Percentiles rank a stretch among this genome's conserved stretches.
Conservation (phyloP, 805 yeast genomes). For the Kodamaea lidongshanica region DNA sequence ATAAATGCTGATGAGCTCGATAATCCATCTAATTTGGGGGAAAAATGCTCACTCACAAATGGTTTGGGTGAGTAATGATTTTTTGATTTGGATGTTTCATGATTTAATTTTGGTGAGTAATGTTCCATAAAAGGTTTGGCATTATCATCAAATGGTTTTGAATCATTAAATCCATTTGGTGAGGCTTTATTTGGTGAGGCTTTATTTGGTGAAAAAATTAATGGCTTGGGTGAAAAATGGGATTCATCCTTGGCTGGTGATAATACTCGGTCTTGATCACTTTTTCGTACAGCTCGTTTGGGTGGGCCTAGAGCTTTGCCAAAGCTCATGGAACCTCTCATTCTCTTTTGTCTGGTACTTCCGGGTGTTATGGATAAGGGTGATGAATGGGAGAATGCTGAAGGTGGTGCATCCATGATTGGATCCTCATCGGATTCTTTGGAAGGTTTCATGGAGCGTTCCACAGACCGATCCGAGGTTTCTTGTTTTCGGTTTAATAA, state of each 20-base stretch:
- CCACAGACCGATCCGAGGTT: not conserved
- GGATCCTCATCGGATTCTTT: conserved; percentile 5
- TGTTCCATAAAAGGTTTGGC: not conserved
- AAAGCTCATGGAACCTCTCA: conserved; percentile 33
- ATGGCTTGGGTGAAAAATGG: too few relatives aligned
- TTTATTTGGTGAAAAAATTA: too few relatives aligned
- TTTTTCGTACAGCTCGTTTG: conserved; percentile 33
- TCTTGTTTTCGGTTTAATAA: too few relatives aligned
- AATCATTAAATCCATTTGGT: too few relatives aligned
- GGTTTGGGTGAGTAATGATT: conserved; percentile 4
- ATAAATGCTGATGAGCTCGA: conserved; percentile 6
- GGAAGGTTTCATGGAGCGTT: too few relatives aligned
- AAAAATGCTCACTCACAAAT: conserved; percentile 5
- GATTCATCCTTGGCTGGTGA: too few relatives aligned
- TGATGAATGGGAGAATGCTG: conserved; percentile 6
- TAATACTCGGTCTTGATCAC: conserved; percentile 11
- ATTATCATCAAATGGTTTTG: not conserved
- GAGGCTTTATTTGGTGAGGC: too few relatives aligned
- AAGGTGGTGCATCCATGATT: conserved; percentile 4
- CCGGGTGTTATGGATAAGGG: conserved; percentile 5
- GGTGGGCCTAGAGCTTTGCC: conserved; percentile 45
- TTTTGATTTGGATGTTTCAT: too few relatives aligned
- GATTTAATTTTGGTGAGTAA: too few relatives aligned
- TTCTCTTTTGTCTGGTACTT: conserved; percentile 16
- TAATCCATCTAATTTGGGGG: conserved; percentile 3